Evolutionary conservation across 495 filamentous ascomycete species (phyloP).

Genomic region (Aspergillus wentii): DNA sequence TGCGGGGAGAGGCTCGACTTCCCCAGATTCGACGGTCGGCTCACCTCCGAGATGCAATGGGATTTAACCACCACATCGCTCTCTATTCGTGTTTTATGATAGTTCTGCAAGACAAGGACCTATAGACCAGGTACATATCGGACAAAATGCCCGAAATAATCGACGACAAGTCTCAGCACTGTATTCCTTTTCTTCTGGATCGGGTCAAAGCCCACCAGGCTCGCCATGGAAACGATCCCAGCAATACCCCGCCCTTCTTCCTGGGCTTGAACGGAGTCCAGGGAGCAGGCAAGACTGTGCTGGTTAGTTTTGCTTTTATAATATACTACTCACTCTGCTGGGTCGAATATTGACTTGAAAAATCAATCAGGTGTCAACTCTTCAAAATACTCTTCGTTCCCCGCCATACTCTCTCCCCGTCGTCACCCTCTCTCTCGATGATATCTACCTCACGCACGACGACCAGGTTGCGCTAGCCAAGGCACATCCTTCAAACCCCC

Average conservation of each 20-base stretch:
- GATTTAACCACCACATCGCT: no score
- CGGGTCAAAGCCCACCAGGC: slow-evolving; percentile 50
- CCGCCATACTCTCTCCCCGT: slow-evolving; percentile 64
- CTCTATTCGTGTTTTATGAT: no score
- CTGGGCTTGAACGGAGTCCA: slow-evolving; percentile 65
- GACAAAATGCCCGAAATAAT: slow-evolving; percentile 50
- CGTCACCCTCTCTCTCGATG: slow-evolving; percentile 81
- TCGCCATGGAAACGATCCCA: slow-evolving; percentile 23
- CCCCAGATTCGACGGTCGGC: no score
- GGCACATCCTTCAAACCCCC: slow-evolving; percentile 61
- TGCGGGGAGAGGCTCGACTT: no score
- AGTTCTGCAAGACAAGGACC: background rate
- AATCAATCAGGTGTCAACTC: slow-evolving; percentile 50
- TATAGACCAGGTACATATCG: no score
- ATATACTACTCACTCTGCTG: no score
- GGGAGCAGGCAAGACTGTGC: slow-evolving; percentile 86
- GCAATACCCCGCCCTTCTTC: slow-evolving; percentile 51
- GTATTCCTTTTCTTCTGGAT: slow-evolving; percentile 78
- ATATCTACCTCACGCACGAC: slow-evolving; percentile 76
- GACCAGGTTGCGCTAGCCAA: slow-evolving; percentile 63
- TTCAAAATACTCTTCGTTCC: slow-evolving; percentile 61
- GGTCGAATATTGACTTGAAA: no score
- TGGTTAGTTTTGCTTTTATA: slow-evolving; percentile 50
- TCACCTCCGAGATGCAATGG: no score
- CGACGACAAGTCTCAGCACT: slow-evolving; percentile 84